Evolutionary conservation across 2,329 filamentous ascomycete species (phyloP).

Genomic region (Aspergillus sclerotialis): DNA sequence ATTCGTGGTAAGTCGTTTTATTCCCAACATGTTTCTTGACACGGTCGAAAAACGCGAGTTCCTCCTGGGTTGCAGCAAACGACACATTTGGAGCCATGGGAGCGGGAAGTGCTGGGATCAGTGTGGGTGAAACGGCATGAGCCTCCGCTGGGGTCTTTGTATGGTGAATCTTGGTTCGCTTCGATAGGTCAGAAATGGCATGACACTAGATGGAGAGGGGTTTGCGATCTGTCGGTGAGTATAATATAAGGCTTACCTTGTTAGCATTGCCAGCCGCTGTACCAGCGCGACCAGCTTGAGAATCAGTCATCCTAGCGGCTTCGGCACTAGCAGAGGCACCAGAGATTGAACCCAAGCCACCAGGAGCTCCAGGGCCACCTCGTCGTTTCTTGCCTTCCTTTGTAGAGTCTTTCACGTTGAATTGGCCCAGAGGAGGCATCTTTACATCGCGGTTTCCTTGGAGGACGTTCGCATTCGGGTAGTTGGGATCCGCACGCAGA

Average conservation of each 20-base stretch:
- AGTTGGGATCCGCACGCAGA: conserved; percentile 48
- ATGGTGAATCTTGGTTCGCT: conserved; percentile 71
- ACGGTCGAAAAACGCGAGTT: conserved; percentile 88
- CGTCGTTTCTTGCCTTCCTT: conserved; percentile 90
- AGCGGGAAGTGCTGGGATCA: conserved; percentile 82
- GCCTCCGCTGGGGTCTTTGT: conserved; percentile 54
- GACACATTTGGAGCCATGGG: conserved; percentile 72
- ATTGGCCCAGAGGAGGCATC: conserved; percentile 91
- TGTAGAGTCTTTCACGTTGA: conserved; percentile 73
- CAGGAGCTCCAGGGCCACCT: conserved; percentile 44
- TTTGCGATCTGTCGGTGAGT: too few species aligned
- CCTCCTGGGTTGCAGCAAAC: conserved; percentile 70
- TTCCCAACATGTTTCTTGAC: conserved; percentile 96
- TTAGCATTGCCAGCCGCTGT: conserved; percentile 38
- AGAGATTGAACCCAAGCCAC: conserved; percentile 24
- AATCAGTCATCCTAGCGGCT: conserved; percentile 25
- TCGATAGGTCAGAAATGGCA: too few species aligned
- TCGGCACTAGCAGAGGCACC: conserved; percentile 25
- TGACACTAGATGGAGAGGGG: too few species aligned
- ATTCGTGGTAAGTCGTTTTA: conserved; percentile 87
- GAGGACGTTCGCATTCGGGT: conserved; percentile 33
- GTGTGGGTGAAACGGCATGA: conserved; percentile 68
- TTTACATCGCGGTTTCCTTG: conserved; percentile 52
- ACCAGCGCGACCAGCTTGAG: conserved; percentile 26
- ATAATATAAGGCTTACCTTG: conserved; percentile 50